Percentiles rank a stretch among this genome's conserved stretches.
Conservation (phyloP, 2,329 filamentous ascomycete species). For the Alternaria triticimaculans region DNA sequence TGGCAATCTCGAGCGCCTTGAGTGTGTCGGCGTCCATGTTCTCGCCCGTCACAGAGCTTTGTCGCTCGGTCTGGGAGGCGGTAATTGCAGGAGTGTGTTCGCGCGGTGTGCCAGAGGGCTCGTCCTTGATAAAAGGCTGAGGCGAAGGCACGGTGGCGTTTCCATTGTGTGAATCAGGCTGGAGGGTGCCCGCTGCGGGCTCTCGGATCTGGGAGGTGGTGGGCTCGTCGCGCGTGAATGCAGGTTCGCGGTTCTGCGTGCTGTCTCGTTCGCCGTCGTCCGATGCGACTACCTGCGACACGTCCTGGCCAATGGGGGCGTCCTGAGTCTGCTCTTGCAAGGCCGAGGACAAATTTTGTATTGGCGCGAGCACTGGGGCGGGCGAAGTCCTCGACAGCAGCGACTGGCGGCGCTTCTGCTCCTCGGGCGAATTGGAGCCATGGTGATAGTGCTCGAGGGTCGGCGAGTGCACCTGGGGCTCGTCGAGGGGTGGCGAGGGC, state of each 20-base stretch:
- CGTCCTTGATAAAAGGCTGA: conserved; percentile 50
- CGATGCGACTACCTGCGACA: conserved; percentile 33
- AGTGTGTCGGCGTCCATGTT: conserved; percentile 48
- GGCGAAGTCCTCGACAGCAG: conserved; percentile 39
- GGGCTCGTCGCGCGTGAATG: conserved; percentile 38
- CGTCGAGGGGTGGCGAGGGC: conserved; percentile 47
- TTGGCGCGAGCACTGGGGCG: conserved; percentile 50
- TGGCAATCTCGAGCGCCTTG: conserved; percentile 54
- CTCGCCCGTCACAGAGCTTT: conserved; percentile 28
- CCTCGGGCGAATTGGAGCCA: conserved; percentile 54
- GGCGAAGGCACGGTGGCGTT: conserved; percentile 33
- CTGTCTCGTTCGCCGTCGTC: conserved; percentile 12
- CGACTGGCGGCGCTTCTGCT: conserved; percentile 48
- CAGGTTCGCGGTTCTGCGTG: conserved; percentile 41
- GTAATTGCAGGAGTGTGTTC: conserved; percentile 41
- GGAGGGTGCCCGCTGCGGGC: conserved; percentile 22
- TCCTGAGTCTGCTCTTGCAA: conserved; percentile 31
- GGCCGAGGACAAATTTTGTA: conserved; percentile 42
- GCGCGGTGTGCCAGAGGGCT: conserved; percentile 48
- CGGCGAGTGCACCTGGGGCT: conserved; percentile 49
- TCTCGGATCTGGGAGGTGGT: conserved; percentile 36
- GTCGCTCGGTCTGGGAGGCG: conserved; percentile 24
- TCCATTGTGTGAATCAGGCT: conserved; percentile 10
- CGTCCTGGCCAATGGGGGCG: conserved; percentile 31
- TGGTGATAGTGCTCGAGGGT: conserved; percentile 58